A percentile compares a stretch with the other conserved stretches of the same genome.
Evolutionary conservation across 2,329 filamentous ascomycete species (phyloP).

Genomic region (Amesomyces nigricolor): DNA sequence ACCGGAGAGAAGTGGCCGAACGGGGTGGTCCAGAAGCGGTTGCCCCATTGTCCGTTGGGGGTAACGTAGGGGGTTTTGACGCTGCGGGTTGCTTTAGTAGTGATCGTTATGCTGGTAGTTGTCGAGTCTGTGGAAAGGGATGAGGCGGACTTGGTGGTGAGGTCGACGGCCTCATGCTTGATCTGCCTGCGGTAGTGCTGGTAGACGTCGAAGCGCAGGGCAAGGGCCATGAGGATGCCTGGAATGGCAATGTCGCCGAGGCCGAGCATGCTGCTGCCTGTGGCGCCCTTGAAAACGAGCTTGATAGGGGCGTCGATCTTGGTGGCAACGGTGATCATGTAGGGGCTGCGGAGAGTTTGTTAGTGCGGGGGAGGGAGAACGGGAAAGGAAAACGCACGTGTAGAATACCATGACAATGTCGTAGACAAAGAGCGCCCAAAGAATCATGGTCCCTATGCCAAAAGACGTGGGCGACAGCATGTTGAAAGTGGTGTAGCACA

Average conservation of each 20-base stretch:
- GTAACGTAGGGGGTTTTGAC: conserved; percentile 50
- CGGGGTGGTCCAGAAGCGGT: conserved; percentile 67
- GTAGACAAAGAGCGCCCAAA: conserved; percentile 82
- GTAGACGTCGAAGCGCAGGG: conserved; percentile 87
- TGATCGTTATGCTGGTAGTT: conserved; percentile 30
- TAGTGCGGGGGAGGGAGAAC: conserved; percentile 11
- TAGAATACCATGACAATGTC: conserved; percentile 92
- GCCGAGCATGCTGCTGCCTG: conserved; percentile 75
- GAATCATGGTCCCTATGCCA: conserved; percentile 69
- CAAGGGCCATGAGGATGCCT: conserved; percentile 82
- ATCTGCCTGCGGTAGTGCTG: conserved; percentile 70
- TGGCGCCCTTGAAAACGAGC: conserved; percentile 65
- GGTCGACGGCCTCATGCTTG: conserved; percentile 39
- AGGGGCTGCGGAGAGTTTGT: conserved; percentile 46
- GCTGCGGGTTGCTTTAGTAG: conserved; percentile 38
- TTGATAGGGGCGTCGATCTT: conserved; percentile 91
- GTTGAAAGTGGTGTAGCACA: conserved; percentile 77
- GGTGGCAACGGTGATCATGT: conserved; percentile 84
- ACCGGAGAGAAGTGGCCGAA: conserved; percentile 27
- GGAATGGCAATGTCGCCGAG: conserved; percentile 92
- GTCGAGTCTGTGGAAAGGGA: conserved; percentile 26
- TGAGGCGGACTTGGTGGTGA: conserved; percentile 32
- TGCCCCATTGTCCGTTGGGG: conserved; percentile 72
- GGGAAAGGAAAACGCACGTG: conserved; percentile 48
- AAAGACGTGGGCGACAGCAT: conserved; percentile 88